phyloP scores from a whole-genome alignment of 177 flowering plant genomes.

The Tripterygium wilfordii region DNA sequence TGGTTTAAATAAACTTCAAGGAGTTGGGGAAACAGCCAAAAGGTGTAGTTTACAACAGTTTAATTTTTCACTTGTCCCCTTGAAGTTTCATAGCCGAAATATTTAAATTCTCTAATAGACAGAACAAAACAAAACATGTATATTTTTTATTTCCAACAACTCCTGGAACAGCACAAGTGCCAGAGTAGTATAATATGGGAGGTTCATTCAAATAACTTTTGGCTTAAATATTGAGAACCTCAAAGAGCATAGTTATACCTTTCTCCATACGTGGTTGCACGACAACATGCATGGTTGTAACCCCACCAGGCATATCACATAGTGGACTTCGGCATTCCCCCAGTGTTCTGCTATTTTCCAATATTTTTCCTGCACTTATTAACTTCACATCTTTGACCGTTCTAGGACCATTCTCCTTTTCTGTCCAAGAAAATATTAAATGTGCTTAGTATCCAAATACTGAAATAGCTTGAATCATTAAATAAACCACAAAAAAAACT shows the following conservation, averaged over 20 bases:
- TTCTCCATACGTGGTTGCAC: conserved; percentile 49
- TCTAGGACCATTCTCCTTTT: conserved; percentile 56
- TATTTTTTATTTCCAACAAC: no score
- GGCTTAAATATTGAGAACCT: no score
- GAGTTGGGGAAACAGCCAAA: conserved; percentile 4
- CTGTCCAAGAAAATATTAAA: conserved; percentile 20
- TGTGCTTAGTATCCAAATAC: no score
- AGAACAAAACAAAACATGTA: no score
- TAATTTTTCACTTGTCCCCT: no score
- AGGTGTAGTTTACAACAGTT: background rate
- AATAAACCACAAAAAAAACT: background rate
- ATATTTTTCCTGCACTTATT: conserved; percentile 57
- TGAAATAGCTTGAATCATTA: background rate
- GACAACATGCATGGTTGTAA: conserved; percentile 71
- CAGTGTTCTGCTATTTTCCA: conserved; percentile 55
- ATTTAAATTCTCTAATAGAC: no score
- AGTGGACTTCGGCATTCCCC: conserved; percentile 60
- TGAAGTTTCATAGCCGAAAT: no score
- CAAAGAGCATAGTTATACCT: conserved; percentile 36
- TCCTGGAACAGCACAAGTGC: no score
- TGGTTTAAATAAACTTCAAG: no score
- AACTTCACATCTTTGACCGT: conserved; percentile 61
- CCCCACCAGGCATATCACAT: conserved; percentile 47
- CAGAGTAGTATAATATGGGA: no score
- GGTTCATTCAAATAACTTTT: no score